phyloP scores from a whole-genome alignment of 768 basidiomycete species.

The Lactarius sp. region DNA sequence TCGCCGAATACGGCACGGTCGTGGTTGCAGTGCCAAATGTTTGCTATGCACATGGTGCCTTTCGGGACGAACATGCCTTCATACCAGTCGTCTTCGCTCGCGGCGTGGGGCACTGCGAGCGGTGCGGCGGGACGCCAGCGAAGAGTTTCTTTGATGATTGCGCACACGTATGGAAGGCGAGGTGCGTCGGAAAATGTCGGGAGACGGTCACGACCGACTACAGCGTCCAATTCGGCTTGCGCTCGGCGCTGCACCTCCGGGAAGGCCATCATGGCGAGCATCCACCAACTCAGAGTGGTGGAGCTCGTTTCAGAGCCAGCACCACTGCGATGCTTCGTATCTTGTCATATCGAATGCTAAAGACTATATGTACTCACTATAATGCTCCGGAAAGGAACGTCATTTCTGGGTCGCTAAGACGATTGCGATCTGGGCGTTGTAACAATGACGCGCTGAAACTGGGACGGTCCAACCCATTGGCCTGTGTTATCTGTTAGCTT shows the following conservation, averaged over 20 bases:
- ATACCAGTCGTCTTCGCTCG: conserved; percentile 31
- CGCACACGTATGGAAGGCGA: conserved; percentile 25
- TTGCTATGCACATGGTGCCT: conserved; percentile 34
- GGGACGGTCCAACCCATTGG: neutral
- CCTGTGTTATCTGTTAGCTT: neutral
- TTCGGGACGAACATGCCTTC: conserved; percentile 33
- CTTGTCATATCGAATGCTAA: neutral
- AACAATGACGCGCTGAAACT: conserved; percentile 7
- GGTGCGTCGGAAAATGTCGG: conserved; percentile 21
- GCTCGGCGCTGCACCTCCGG: conserved; percentile 15
- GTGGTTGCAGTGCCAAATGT: conserved; percentile 21
- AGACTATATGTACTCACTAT: neutral
- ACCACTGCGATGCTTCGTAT: neutral
- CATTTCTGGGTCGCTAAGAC: neutral
- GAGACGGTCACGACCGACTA: conserved; percentile 16
- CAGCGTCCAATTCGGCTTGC: conserved; percentile 22
- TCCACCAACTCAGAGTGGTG: conserved; percentile 9
- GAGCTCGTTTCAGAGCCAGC: conserved; percentile 13
- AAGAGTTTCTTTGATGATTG: conserved; percentile 20
- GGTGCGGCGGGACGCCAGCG: conserved; percentile 7
- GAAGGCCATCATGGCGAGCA: conserved; percentile 19
- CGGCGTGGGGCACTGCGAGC: neutral
- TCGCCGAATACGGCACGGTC: conserved; percentile 15
- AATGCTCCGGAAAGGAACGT: neutral
- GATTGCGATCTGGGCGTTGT: neutral